These are phyloP conservation scores for Fusarium pseudocircinatum DNA, from an alignment of 2,329 filamentous ascomycete genomes.

Conservation along the genomic window DNA sequence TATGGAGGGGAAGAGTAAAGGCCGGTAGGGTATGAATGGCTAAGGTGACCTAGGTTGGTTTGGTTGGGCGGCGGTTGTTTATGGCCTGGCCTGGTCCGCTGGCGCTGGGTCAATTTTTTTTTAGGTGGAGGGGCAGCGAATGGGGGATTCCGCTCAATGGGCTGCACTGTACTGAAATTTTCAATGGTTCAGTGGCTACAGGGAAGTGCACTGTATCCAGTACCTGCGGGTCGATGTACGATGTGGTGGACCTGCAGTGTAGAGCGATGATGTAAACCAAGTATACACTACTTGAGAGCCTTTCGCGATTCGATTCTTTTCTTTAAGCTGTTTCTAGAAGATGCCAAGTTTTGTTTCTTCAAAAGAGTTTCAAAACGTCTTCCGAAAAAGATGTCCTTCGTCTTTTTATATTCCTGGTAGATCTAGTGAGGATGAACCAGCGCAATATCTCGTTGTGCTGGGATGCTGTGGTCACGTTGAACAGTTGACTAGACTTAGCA, in stretches of 20 bases:
- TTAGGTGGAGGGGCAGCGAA: constrained; percentile 28
- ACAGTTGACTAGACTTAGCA: constrained; percentile 6
- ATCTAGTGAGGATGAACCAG: background rate
- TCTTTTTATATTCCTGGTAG: constrained; percentile 10
- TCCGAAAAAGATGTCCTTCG: background rate
- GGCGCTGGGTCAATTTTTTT: constrained; percentile 25
- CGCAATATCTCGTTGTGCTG: background rate
- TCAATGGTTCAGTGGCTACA: constrained; percentile 30
- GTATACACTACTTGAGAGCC: constrained; percentile 22
- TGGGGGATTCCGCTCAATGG: constrained; percentile 25
- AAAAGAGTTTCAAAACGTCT: background rate
- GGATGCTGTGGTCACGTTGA: constrained; percentile 23
- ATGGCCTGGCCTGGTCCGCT: constrained; percentile 20
- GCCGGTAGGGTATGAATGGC: constrained; percentile 3
- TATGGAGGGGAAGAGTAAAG: constrained; percentile 26
- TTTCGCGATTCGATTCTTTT: background rate
- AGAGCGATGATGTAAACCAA: constrained; percentile 29
- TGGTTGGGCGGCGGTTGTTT: constrained; percentile 32
- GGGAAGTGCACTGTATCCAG: constrained; percentile 4
- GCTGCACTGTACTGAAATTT: constrained; percentile 28
- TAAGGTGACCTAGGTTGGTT: background rate
- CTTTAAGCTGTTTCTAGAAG: constrained; percentile 27
- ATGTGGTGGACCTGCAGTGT: background rate
- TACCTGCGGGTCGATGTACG: constrained; percentile 28
- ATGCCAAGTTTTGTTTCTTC: background rate